Base-by-base conservation (phyloP, 495 filamentous ascomycete species). In the Copromyces sp. region DNA sequence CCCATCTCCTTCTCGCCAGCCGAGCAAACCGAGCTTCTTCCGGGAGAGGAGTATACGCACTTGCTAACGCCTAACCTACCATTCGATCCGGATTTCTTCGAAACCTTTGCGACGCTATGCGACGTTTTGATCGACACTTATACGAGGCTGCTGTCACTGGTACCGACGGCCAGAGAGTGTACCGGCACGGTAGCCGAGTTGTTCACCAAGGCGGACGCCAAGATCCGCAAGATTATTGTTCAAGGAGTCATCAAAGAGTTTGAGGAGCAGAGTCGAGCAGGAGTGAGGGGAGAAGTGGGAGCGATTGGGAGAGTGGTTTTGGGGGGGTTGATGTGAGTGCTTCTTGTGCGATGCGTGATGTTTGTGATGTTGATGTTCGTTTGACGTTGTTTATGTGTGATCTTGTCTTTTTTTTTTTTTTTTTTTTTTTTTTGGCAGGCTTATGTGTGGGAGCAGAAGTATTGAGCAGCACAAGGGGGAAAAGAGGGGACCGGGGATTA, bases 81-180 rank as follows among this genome's bases (percentile, higher is more conserved):
- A 0, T 99, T 99, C 77, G 95, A 98, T 69, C 95, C 95, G 11
- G 95, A 99, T 81, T 99, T 97, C 78, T 96, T 94, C 80, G 93
- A 97, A 82, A 96, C 93, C 0, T 98, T 98, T 81, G 91, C 94
- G n/a, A 98, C 95, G 9, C 84, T 99, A 35, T 98, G 95, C 82
- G 96, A 99, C 80, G 92, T 96, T 3, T 82, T 99, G 72, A 96
- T 97, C 74, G 95, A 98, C 76, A 92, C 89, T 76, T 99, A 99
- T 81, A 89, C 89, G 68, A 87, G 90, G 40, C 88, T 98, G 29
- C 83, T 95, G 77, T 83, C 81, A 29, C 84, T 98, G 68, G 84
- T 98, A 47, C 84, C 89, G 38, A 86, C 87, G 1, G 89, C 94
- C 3, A 78, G 82, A 24, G 84, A 89, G 59, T 93, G 93, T 71